These are phyloP conservation scores for Chamaecrista fasciculata DNA, from an alignment of 306 rosid species.

Conservation along the genomic window DNA sequence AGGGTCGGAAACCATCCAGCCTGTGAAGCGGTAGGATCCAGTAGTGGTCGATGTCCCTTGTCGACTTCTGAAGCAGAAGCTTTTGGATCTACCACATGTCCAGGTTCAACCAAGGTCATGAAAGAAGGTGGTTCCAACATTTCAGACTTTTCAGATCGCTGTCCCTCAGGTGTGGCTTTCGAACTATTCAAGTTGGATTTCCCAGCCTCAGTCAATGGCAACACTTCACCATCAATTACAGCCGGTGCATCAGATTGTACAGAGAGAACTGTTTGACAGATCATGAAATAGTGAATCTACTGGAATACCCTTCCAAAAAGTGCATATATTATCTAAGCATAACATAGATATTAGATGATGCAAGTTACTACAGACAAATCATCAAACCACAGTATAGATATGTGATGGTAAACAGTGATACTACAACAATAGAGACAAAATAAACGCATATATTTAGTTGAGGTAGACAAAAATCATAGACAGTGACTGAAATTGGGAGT, in stretches of 20 bases:
- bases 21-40: constrained; percentile 38
- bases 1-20: constrained; percentile 84
- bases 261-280: constrained; percentile 64
- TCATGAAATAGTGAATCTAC: constrained; percentile 26
- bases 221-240: constrained; percentile 42
- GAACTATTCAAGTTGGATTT: constrained; percentile 33
- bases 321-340: constrained; percentile 2
- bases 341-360: constrained; percentile 9
- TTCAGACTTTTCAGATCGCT: constrained; percentile 51
- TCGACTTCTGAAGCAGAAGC: constrained; percentile 38
- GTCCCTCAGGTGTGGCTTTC: constrained; percentile 36
- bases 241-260: constrained; percentile 64
- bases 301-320: background rate
- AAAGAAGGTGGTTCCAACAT: constrained; percentile 79
- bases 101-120: constrained; percentile 70
- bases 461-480: background rate
- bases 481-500: background rate
- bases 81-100: constrained; percentile 32
- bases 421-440: background rate
- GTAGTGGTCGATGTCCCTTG: constrained; percentile 33
- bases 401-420: background rate
- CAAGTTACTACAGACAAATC: background rate
- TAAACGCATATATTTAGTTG: background rate
- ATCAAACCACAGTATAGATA: background rate
- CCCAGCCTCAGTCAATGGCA: constrained; percentile 33